Evolutionary conservation across 352 stramenopile species (phyloP).

Genomic region (Pythium oligandrum): DNA sequence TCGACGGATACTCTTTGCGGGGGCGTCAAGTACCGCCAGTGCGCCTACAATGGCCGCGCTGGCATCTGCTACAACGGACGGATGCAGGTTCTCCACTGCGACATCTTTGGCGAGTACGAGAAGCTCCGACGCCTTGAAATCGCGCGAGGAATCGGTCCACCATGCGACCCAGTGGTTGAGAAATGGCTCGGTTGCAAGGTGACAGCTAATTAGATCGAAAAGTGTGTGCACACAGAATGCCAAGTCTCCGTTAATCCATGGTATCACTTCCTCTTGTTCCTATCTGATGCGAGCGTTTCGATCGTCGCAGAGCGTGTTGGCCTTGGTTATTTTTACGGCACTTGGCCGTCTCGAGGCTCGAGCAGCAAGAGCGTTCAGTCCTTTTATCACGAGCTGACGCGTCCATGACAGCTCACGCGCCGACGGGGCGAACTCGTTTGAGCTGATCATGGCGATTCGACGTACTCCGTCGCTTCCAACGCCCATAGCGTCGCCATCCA

Average conservation of each 20-base stretch:
- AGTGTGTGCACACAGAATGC: no score
- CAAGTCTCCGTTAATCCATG: no score
- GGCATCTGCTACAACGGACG: conserved; percentile 42
- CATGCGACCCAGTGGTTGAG: conserved; percentile 26
- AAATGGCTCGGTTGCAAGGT: conserved; percentile 25
- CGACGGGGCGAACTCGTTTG: no score
- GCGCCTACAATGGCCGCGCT: conserved; percentile 8
- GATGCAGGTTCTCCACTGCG: conserved; percentile 40
- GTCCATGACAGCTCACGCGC: no score
- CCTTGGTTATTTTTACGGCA: no score
- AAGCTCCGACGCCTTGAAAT: conserved; percentile 30
- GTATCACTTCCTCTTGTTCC: no score
- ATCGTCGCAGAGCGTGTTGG: no score
- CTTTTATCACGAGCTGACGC: no score
- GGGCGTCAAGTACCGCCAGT: conserved; percentile 26
- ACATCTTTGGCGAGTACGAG: conserved; percentile 28
- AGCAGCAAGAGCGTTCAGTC: no score
- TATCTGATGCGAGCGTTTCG: no score
- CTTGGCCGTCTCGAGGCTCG: no score
- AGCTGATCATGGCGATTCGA: no score
- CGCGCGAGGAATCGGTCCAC: conserved; percentile 11
- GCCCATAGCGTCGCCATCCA: conserved; percentile 21
- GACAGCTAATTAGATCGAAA: neutral
- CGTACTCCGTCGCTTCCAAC: conserved; percentile 5
- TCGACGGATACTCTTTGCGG: conserved; percentile 24